These are phyloP conservation scores for Sarcomyxa edulis DNA, from an alignment of 768 basidiomycete species.

Conservation along the genomic window DNA sequence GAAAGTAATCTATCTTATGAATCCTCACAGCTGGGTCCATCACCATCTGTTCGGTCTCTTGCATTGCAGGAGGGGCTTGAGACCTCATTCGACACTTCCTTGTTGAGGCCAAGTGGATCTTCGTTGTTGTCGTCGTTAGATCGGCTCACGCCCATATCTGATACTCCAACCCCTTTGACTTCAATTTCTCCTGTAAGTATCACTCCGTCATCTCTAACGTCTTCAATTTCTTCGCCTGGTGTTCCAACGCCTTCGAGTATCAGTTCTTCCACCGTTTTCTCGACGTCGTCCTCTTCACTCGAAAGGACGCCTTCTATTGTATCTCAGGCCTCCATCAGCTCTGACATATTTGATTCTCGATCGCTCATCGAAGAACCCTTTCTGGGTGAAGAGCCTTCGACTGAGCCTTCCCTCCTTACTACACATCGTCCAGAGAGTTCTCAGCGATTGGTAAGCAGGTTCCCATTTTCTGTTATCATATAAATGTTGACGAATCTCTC, in stretches of 20 bases:
- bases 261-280: slow-evolving; percentile 30
- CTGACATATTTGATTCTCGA: slow-evolving; percentile 29
- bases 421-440: slow-evolving; percentile 25
- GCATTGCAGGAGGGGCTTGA: slow-evolving; percentile 59
- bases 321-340: slow-evolving; percentile 39
- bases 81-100: slow-evolving; percentile 68
- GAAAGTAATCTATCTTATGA: slow-evolving; percentile 71
- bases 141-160: slow-evolving; percentile 39
- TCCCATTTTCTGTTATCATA: background rate
- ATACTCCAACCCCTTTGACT: slow-evolving; percentile 26
- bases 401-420: slow-evolving; percentile 54
- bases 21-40: slow-evolving; percentile 68
- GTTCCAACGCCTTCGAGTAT: slow-evolving; percentile 22
- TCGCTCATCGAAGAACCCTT: slow-evolving; percentile 27
- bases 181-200: slow-evolving; percentile 19
- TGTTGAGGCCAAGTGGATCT: slow-evolving; percentile 59
- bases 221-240: slow-evolving; percentile 27
- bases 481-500: too few species aligned
- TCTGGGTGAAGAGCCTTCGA: slow-evolving; percentile 20
- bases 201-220: slow-evolving; percentile 32
- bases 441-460: slow-evolving; percentile 28
- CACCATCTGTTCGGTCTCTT: slow-evolving; percentile 53
- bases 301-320: slow-evolving; percentile 24
- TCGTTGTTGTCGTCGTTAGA: slow-evolving; percentile 34
- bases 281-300: slow-evolving; percentile 15